phyloP scores from a whole-genome alignment of 371 early-diverging fungal genomes.

The Syncephalastrum contaminatum region DNA sequence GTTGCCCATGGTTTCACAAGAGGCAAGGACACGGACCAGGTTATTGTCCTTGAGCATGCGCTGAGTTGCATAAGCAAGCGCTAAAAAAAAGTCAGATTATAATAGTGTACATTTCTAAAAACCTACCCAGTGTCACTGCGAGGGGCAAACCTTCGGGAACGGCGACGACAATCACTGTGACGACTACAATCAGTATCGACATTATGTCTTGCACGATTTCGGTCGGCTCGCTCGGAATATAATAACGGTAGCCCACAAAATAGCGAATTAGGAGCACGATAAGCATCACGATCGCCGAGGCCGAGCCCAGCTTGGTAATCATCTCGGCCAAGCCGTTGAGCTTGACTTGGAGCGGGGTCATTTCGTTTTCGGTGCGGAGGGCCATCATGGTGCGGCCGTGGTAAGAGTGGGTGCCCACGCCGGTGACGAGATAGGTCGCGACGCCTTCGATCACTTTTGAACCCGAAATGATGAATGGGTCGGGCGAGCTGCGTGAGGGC shows the following conservation, averaged over 20 bases:
- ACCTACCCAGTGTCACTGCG: slow-evolving; percentile 66
- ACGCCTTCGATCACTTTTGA: slow-evolving; percentile 79
- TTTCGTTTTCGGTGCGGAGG: slow-evolving; percentile 50
- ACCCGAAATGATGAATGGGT: slow-evolving; percentile 75
- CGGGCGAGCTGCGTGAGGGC: slow-evolving; percentile 20
- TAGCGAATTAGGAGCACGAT: slow-evolving; percentile 63
- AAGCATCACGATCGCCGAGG: slow-evolving; percentile 69
- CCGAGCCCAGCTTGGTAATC: slow-evolving; percentile 71
- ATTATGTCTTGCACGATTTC: slow-evolving; percentile 49
- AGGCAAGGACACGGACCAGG: slow-evolving; percentile 84
- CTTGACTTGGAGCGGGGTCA: slow-evolving; percentile 73
- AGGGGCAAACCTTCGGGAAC: slow-evolving; percentile 86
- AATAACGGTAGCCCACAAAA: slow-evolving; percentile 39
- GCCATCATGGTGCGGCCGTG: slow-evolving; percentile 81
- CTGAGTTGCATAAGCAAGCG: slow-evolving; percentile 74
- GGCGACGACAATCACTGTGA: slow-evolving; percentile 77
- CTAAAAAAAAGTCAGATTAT: slow-evolving; percentile 35
- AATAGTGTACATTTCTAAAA: neutral
- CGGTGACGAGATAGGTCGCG: slow-evolving; percentile 67
- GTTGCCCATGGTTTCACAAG: slow-evolving; percentile 95
- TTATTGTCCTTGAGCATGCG: slow-evolving; percentile 91
- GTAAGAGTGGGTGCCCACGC: slow-evolving; percentile 71
- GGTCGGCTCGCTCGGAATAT: slow-evolving; percentile 17
- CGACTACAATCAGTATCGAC: slow-evolving; percentile 62
- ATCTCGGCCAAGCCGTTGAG: slow-evolving; percentile 65